Base-by-base conservation (phyloP, 2,329 filamentous ascomycete species). In the Penicillium sp. region DNA sequence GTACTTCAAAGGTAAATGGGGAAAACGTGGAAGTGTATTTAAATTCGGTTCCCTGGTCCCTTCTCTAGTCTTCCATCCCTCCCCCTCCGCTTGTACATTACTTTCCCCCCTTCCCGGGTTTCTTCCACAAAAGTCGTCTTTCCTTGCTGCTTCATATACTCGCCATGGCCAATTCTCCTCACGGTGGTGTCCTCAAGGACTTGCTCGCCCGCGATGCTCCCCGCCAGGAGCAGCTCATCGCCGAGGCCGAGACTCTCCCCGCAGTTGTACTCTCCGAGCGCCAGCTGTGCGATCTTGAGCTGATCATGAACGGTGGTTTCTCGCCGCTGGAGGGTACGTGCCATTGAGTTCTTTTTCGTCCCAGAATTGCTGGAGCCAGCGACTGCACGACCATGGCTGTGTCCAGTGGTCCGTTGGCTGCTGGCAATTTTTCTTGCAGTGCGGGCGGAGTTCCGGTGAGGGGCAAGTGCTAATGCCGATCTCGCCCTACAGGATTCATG, bases 231-330 rank as follows among this genome's bases (percentile, higher is more conserved):
- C 74, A 95, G 72, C 84, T 98, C 48, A 72, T 74, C 39, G 78
- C 77, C 31, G 92, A 98, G 72, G 85, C 90, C 28, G 89, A 95
- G 74, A 82, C 64, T 20, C 80, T 96, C 30, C 86, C 88, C 25
- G 85, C 90, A 25, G 75, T 98, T 53, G 72, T 84, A 43, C 80
- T 98, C 52, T 84, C 79, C 35, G 92, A 98, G 76, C 82, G 92
- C 59, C 92, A 98, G 71, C 81, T 98, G 33, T 98, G 92, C 71
- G 92, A 98, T 76, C 77, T 98, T 53, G 92, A 98, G 71, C 72
- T 98, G 69, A 88, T 98, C 61, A 81, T 98, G 67, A 96, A 88
- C 68, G 92, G 92, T 64, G 92, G 92, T 51, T 98, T 98, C 74
- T 95, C 89, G 50, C 92, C 92, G 42, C 79, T 98, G 27, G 90